Conservation (phyloP, 2,329 filamentous ascomycete genomes). For the Penicillium sumatraense region DNA sequence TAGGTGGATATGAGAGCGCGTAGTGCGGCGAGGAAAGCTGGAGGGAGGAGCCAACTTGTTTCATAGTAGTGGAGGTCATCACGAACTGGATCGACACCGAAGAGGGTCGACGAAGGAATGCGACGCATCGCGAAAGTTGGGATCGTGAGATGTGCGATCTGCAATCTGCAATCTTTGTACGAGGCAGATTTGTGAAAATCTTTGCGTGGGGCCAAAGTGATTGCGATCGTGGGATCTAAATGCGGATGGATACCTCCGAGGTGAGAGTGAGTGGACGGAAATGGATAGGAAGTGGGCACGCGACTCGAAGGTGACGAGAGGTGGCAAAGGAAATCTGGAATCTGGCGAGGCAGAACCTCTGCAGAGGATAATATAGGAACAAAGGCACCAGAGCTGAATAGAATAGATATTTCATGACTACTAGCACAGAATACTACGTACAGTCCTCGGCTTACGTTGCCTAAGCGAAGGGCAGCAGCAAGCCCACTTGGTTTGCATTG, state of each 20-base stretch:
- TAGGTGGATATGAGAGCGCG: conserved; percentile 58
- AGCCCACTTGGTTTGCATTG: neutral
- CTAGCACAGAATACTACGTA: no score
- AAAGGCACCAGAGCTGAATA: neutral
- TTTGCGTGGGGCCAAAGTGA: neutral
- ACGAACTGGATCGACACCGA: conserved; percentile 41
- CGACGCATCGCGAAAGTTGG: conserved; percentile 20
- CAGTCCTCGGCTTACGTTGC: neutral
- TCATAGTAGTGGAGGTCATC: conserved; percentile 67
- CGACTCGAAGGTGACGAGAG: neutral
- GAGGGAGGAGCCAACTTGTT: conserved; percentile 80
- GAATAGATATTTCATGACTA: neutral
- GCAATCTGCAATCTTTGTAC: neutral
- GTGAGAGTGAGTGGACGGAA: neutral
- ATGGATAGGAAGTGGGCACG: neutral
- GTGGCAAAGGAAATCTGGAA: no score
- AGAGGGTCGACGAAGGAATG: conserved; percentile 25
- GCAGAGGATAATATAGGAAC: no score
- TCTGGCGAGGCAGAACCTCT: neutral
- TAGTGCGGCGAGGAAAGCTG: conserved; percentile 64
- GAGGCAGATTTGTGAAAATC: neutral
- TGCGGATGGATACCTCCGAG: neutral
- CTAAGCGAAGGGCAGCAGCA: neutral
- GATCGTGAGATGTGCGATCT: neutral
- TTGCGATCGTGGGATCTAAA: neutral